Conservation (phyloP, 2,329 filamentous ascomycete genomes). For the Phialocephala sp. region DNA sequence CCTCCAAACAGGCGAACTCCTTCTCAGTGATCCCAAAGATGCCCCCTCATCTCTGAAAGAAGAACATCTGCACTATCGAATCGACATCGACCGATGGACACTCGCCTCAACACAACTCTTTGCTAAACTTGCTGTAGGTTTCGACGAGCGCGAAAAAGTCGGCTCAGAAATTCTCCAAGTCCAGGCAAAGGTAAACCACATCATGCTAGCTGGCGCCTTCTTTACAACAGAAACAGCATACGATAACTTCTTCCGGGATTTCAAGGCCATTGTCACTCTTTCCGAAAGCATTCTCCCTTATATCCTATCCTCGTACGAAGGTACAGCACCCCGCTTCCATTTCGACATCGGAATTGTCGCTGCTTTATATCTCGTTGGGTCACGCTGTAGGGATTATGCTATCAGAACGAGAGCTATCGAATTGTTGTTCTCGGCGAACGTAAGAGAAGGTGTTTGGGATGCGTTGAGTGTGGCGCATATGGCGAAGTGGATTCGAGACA, state of each 20-base stretch:
- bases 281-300: slow-evolving; percentile 19
- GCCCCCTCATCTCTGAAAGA: slow-evolving; percentile 9
- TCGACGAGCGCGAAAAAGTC: slow-evolving; percentile 12
- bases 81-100: slow-evolving; percentile 17
- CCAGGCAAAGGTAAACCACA: slow-evolving; percentile 20
- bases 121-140: neutral
- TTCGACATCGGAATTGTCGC: slow-evolving; percentile 28
- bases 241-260: slow-evolving; percentile 27
- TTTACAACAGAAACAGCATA: slow-evolving; percentile 28
- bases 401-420: slow-evolving; percentile 28
- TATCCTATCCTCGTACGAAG: slow-evolving; percentile 15
- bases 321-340: slow-evolving; percentile 18
- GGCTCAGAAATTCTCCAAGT: slow-evolving; percentile 19
- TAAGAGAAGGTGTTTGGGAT: slow-evolving; percentile 30
- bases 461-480: slow-evolving; percentile 25
- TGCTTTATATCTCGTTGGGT: slow-evolving; percentile 28
- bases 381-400: slow-evolving; percentile 21
- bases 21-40: slow-evolving; percentile 10
- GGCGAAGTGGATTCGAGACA: slow-evolving; percentile 23
- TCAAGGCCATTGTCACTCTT: slow-evolving; percentile 20
- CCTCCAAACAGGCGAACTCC: slow-evolving; percentile 8
- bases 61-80: slow-evolving; percentile 14
- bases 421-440: slow-evolving; percentile 20
- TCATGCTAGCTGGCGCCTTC: slow-evolving; percentile 26
- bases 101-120: slow-evolving; percentile 8